Evolutionary conservation across 164 flowering plant genomes (phyloP).

Genomic region (Santalum album): DNA sequence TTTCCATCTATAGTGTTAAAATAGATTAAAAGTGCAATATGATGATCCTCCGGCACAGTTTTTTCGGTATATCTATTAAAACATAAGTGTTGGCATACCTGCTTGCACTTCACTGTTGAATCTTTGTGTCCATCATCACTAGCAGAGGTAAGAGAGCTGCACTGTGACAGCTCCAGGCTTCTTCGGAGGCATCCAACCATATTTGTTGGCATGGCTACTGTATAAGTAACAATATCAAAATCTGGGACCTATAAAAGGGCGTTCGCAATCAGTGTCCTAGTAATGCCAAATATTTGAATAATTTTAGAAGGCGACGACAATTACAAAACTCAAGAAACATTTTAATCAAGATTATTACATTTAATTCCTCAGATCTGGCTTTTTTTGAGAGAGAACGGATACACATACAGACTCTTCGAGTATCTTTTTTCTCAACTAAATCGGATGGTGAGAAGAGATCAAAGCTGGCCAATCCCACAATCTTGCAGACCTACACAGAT

Average conservation of each 20-base stretch:
- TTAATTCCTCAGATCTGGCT: conserved; percentile 43
- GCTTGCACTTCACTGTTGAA: conserved; percentile 15
- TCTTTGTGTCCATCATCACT: conserved; percentile 12
- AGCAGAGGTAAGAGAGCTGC: conserved; percentile 21
- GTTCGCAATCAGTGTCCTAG: background rate
- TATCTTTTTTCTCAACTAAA: conserved; percentile 60
- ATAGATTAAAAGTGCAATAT: too few relatives aligned
- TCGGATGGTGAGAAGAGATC: conserved; percentile 75
- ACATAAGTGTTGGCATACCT: conserved; percentile 12
- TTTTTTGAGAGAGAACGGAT: conserved; percentile 60
- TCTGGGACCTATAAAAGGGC: conserved; percentile 48
- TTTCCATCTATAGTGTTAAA: too few relatives aligned
- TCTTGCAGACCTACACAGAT: conserved; percentile 46
- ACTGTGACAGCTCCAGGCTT: conserved; percentile 49
- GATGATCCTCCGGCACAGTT: too few relatives aligned
- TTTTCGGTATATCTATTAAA: too few relatives aligned
- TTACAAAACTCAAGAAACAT: background rate
- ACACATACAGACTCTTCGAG: conserved; percentile 64
- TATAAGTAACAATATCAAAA: conserved; percentile 55
- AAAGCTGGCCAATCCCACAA: conserved; percentile 48
- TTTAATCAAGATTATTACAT: conserved; percentile 22
- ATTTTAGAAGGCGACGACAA: background rate
- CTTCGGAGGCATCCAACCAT: conserved; percentile 53
- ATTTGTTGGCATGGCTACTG: conserved; percentile 57
- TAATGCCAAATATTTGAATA: background rate